Conservation (phyloP, 2,329 filamentous ascomycete species). For the Sporothrix luriei region DNA sequence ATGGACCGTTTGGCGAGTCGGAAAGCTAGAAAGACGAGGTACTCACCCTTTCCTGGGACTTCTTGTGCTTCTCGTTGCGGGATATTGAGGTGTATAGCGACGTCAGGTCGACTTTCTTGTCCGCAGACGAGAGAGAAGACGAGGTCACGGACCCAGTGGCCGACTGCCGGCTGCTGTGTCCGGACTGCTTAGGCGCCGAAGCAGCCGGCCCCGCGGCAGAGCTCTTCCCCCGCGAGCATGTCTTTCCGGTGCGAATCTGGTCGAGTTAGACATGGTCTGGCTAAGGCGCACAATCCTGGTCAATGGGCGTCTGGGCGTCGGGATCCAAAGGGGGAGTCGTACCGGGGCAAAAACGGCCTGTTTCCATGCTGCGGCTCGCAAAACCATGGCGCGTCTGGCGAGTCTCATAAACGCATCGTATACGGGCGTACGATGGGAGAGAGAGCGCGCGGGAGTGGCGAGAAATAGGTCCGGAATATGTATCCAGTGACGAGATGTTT, state of each 20-base stretch:
- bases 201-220: conserved; percentile 20
- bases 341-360: conserved; percentile 47
- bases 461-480: not conserved
- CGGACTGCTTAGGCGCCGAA: not conserved
- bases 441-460: not conserved
- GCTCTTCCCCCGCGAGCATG: conserved; percentile 32
- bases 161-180: not conserved
- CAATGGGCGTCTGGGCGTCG: conserved; percentile 3
- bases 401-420: conserved; percentile 29
- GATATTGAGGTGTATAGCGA: conserved; percentile 47
- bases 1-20: conserved; percentile 11
- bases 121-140: not conserved
- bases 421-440: not conserved
- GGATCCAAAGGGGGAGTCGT: not conserved
- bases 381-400: conserved; percentile 44
- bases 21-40: too few relatives aligned
- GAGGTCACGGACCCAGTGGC: conserved; percentile 8
- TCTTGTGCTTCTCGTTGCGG: conserved; percentile 52
- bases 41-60: conserved; percentile 53
- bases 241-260: conserved; percentile 31
- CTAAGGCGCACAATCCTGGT: conserved; percentile 16
- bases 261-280: not conserved
- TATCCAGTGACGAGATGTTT: not conserved
- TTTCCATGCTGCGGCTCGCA: conserved; percentile 47
- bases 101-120: conserved; percentile 33